Evolutionary conservation across 495 filamentous ascomycete species (phyloP), one percentile per base, ranked within the genome.

Genomic region (Melanomma pulvis-pyrius): DNA sequence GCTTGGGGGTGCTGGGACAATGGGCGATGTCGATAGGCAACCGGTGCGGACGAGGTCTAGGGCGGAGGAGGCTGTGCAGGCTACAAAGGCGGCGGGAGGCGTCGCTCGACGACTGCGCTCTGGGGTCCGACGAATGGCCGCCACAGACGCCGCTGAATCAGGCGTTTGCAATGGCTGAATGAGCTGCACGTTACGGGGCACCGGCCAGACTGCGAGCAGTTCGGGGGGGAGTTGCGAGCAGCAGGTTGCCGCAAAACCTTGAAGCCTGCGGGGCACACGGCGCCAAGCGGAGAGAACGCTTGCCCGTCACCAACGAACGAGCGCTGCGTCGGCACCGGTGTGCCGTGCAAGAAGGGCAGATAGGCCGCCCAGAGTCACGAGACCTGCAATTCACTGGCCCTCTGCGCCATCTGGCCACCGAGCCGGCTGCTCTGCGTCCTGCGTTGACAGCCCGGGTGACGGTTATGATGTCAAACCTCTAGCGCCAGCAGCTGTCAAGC

Each of bases 41-140:
- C 60, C 59, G 64, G 61, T 50, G 60, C 19, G 51, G 55, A 34
- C 54, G 48, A 64, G 53, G 54, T 32, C 51, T 34, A 51, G 59
- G 60, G 59, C 52, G 61, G 61, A 68, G 61, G 57, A 57, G 68
- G 68, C 63, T 67, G 68, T 70, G 68, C 54, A 44, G 52, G 61
- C 49, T 48, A 46, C 50, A 59, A 65, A 48, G 63, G 61, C 67
- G 30, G 47, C 32, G 61, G 15, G 48, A 61, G 56, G 60, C 39
- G 39, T 44, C 47, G 53, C 34, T 26, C 44, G 46, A 28, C 21
- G 8, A 44, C 39, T 44, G 39, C 9, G 39, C 9, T 15, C n/a
- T 6, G 39, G 15, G 15, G 41, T 15, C n/a, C 41, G 32, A 39
- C 48, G 48, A 50, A 24, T 50, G 48, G 48, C 48, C 48, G 19